Base-by-base conservation (phyloP, 306 rosid genomes). In the Dalbergia oliveri region DNA sequence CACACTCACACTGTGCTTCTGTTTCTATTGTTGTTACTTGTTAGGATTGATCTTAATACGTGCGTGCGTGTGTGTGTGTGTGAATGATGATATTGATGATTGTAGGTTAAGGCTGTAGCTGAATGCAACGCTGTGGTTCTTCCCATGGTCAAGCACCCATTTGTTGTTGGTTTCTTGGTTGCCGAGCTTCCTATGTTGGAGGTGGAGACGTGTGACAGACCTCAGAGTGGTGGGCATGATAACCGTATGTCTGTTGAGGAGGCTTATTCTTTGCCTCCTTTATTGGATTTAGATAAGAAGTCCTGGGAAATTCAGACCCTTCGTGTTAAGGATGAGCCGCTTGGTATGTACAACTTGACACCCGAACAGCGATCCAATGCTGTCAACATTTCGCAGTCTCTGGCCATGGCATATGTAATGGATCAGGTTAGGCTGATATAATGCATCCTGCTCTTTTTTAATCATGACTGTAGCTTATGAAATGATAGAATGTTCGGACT, bases 81-180 rank as follows among this genome's bases (percentile, higher is more conserved):
- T 50, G 18, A 50, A 50, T 50, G 57, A 10, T 85, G 18, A 11
- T 76, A 26, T 26, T 26, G 31, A 26, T 53, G 54, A 82, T 73
- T 77, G 80, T 79, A 95, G 99, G 94, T 83, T 33, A 90, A 91
- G 83, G 82, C 83, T 75, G 73, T 93, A 45, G 87, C 93, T 9
- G 98, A 95, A 78, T 81, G 86, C 21, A 90, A 87, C 71, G 94
- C 99, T 71, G 84, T 87, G 16, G 94, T 93, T 81, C 88, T 93
- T 75, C 99, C 99, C 2, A 90, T 95, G 97, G 98, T 95, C 75
- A 91, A 95, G 76, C 91, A 84, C 80, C 99, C 99, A 3, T 95
- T 95, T 93, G 94, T 95, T 77, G 97, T 95, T 72, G 99, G 99
- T 58, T 95, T 93, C 91, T 87, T 95, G 92, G 98, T 93, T 64